phyloP scores from a whole-genome alignment of 78 protist genomes.

The Dictyostelium brefeldianum region DNA sequence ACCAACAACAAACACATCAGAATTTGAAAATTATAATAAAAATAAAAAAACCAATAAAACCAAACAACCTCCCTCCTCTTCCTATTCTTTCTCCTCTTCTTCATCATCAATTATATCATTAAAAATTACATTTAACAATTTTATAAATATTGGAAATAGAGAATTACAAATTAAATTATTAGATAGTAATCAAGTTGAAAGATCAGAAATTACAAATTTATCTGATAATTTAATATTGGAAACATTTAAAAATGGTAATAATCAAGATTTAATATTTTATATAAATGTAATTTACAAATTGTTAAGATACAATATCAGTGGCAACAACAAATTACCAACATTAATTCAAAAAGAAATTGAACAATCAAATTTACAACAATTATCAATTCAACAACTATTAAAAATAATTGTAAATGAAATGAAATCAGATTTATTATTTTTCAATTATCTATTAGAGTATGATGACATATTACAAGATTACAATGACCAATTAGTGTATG shows the following conservation, averaged over 20 bases:
- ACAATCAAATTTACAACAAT: neutral
- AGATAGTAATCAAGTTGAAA: neutral
- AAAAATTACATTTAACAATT: slow-evolving; percentile 4
- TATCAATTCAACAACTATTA: neutral
- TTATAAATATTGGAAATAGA: neutral
- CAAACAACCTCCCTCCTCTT: neutral
- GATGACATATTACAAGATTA: neutral
- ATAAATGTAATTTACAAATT: neutral
- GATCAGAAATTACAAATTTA: neutral
- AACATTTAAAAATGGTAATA: neutral
- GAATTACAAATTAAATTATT: neutral
- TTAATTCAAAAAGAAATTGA: too few species aligned
- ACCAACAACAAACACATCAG: too few species aligned
- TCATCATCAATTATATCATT: neutral
- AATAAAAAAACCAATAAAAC: neutral
- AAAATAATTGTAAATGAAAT: neutral
- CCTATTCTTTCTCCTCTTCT: too few species aligned
- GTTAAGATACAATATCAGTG: neutral
- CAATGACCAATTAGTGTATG: neutral
- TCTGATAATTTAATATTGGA: neutral
- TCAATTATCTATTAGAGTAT: neutral
- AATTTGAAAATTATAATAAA: neutral
- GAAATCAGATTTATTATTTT: neutral
- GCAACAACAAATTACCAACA: too few species aligned
- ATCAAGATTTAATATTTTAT: neutral